Percentiles rank a stretch among this genome's conserved stretches.
These are phyloP conservation scores for Fusarium protoensiforme DNA, from an alignment of 2,329 filamentous ascomycete genomes.

Conservation along the genomic window DNA sequence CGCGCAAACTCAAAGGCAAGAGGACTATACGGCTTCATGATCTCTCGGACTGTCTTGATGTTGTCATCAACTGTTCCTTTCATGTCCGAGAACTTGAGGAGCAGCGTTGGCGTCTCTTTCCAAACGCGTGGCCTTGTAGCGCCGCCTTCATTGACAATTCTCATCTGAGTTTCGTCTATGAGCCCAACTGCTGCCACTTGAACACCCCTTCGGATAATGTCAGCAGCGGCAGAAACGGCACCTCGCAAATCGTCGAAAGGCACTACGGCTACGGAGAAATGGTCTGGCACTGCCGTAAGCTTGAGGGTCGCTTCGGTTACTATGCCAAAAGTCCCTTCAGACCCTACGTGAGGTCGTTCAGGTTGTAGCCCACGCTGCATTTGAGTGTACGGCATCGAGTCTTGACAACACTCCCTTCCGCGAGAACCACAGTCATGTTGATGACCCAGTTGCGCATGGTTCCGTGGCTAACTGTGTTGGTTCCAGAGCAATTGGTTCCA, in stretches of 20 bases:
- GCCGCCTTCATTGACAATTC: conserved; percentile 71
- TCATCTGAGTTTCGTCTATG: conserved; percentile 74
- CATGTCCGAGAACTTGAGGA: conserved; percentile 66
- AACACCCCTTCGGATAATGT: conserved; percentile 73
- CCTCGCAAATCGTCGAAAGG: conserved; percentile 68
- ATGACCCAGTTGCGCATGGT: conserved; percentile 83
- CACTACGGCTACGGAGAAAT: conserved; percentile 73
- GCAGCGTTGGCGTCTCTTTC: conserved; percentile 77
- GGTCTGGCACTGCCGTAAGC: conserved; percentile 70
- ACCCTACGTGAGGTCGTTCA: conserved; percentile 76
- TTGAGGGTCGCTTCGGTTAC: conserved; percentile 78
- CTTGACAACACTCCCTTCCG: conserved; percentile 75
- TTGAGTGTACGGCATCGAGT: conserved; percentile 75
- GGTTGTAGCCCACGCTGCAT: conserved; percentile 77
- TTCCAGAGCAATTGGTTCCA: conserved; percentile 74
- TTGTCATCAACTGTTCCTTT: not conserved
- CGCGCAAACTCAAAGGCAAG: not conserved
- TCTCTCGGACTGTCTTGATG: not conserved
- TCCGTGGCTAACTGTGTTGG: conserved; percentile 72
- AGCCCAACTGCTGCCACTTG: conserved; percentile 74
- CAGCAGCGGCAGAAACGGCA: conserved; percentile 72
- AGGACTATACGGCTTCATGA: not conserved
- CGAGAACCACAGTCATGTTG: conserved; percentile 76
- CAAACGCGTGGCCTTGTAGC: conserved; percentile 69
- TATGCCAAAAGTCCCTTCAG: conserved; percentile 77